These are phyloP conservation scores for Hygrocybe punicea DNA, from an alignment of 768 basidiomycete genomes.

Conservation along the genomic window DNA sequence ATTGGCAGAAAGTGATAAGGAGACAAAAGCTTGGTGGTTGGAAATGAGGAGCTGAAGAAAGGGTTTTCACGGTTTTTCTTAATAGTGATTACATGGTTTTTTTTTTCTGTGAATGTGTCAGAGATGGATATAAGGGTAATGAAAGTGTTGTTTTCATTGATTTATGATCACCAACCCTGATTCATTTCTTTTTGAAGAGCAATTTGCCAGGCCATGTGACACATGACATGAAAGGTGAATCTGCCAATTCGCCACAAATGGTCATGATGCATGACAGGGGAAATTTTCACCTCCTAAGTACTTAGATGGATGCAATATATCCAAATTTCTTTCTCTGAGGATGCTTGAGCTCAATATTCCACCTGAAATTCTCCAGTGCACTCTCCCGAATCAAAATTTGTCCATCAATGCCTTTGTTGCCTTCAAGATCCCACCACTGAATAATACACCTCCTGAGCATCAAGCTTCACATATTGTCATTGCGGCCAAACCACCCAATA, in stretches of 20 bases:
- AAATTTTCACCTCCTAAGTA: neutral
- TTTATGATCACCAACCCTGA: too few species aligned
- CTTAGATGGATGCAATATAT: neutral
- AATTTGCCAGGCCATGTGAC: constrained; percentile 17
- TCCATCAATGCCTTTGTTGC: neutral
- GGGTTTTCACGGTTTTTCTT: too few species aligned
- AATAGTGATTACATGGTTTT: too few species aligned
- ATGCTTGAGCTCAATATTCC: neutral
- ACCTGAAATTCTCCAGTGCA: neutral
- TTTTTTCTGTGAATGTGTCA: too few species aligned
- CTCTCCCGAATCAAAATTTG: neutral
- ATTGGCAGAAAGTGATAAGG: too few species aligned
- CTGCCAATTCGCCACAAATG: constrained; percentile 8
- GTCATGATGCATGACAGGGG: neutral
- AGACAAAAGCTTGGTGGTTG: too few species aligned
- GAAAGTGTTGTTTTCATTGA: too few species aligned
- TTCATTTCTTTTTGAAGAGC: too few species aligned
- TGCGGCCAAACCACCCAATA: neutral
- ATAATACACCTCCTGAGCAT: neutral
- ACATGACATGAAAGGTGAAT: constrained; percentile 13
- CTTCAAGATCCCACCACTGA: neutral
- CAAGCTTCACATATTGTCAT: neutral
- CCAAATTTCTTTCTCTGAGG: neutral
- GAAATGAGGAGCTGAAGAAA: too few species aligned
- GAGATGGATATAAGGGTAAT: too few species aligned